A percentile compares a stretch with the other conserved stretches of the same genome.
Evolutionary conservation across 2,329 filamentous ascomycete genomes (phyloP).

Genomic region (Blumeriella jaapii): DNA sequence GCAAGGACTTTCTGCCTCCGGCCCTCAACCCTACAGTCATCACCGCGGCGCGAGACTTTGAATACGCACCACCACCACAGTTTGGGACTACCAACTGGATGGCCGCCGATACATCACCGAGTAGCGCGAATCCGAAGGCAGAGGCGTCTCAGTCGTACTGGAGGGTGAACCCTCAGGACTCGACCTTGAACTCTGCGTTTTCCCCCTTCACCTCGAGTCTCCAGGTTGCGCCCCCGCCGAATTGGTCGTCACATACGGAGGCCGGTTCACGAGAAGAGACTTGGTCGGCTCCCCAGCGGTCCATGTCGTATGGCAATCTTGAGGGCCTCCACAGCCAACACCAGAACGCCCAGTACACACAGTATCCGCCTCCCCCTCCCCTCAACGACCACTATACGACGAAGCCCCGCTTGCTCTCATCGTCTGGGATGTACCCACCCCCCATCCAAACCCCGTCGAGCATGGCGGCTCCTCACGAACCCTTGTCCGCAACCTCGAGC

Average conservation of each 20-base stretch:
- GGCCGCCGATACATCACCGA: constrained; percentile 22
- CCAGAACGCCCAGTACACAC: constrained; percentile 18
- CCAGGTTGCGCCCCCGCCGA: constrained; percentile 21
- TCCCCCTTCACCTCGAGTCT: constrained; percentile 36
- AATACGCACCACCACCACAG: constrained; percentile 15
- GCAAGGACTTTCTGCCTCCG: constrained; percentile 13
- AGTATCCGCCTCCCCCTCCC: constrained; percentile 13
- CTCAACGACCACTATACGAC: constrained; percentile 18
- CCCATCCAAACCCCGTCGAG: constrained; percentile 17
- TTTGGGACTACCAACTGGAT: constrained; percentile 23
- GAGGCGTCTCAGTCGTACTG: constrained; percentile 35
- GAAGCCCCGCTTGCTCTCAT: constrained; percentile 18
- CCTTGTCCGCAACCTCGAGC: constrained; percentile 13
- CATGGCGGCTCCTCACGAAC: constrained; percentile 15
- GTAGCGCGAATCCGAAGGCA: constrained; percentile 29
- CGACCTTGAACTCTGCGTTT: constrained; percentile 39
- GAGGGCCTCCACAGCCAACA: constrained; percentile 23
- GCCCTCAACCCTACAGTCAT: constrained; percentile 15
- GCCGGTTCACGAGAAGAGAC: constrained; percentile 22
- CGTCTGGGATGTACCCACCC: constrained; percentile 23
- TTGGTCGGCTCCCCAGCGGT: constrained; percentile 27
- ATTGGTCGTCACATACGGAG: constrained; percentile 21
- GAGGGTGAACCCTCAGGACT: constrained; percentile 39
- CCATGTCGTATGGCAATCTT: constrained; percentile 26
- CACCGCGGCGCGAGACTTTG: constrained; percentile 23